Evolutionary conservation across 768 basidiomycete species (phyloP).

Genomic region (Leccinum truebloodii): DNA sequence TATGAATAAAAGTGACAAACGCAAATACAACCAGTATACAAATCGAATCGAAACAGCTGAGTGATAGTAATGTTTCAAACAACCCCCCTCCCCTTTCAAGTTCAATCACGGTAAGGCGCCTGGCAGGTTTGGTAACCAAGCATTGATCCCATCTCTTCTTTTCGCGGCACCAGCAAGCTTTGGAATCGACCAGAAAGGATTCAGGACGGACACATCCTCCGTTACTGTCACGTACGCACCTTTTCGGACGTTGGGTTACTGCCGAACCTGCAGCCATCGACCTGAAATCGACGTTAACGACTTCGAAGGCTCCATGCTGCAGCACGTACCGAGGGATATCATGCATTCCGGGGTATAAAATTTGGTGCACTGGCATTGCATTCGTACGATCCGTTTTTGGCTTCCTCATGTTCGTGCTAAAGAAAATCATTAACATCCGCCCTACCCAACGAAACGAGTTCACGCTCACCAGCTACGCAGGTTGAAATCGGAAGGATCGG

Average conservation of each 20-base stretch:
- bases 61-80: not conserved
- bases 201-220: not conserved
- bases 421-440: not conserved
- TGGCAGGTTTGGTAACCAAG: not conserved
- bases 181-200: not conserved
- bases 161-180: not conserved
- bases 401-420: conserved; percentile 8
- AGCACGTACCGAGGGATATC: conserved; percentile 1
- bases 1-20: not conserved
- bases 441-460: not conserved
- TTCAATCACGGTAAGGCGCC: conserved; percentile 14
- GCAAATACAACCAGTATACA: not conserved
- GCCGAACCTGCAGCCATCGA: not conserved
- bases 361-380: not conserved
- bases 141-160: not conserved
- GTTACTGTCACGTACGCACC: conserved; percentile 17
- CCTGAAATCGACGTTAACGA: not conserved
- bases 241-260: conserved; percentile 1
- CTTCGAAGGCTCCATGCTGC: not conserved
- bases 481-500: conserved; percentile 18
- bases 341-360: conserved; percentile 6
- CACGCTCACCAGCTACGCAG: conserved; percentile 15
- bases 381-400: not conserved
- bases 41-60: conserved; percentile 6
- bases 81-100: conserved; percentile 4